These are phyloP conservation scores for Vicia villosa DNA, from an alignment of 306 rosid species.

Conservation along the genomic window DNA sequence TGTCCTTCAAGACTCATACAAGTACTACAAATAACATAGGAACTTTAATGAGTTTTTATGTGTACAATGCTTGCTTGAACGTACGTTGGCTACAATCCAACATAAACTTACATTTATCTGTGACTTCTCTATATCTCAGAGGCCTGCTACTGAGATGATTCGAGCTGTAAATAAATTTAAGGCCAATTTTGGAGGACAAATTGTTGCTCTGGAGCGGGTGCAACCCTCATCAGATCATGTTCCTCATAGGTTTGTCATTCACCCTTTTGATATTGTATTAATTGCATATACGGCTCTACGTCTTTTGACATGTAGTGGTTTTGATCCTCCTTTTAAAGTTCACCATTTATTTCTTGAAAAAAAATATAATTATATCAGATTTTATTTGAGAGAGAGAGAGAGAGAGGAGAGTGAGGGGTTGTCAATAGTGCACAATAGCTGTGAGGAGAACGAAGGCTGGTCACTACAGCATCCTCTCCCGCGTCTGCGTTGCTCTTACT, in stretches of 20 bases:
- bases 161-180: conserved; percentile 92
- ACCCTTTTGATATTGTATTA: conserved; percentile 5
- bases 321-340: not conserved
- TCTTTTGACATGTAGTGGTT: conserved; percentile 24
- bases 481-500: too few species aligned
- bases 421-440: not conserved
- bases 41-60: conserved; percentile 7
- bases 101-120: conserved; percentile 19
- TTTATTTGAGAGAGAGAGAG: not conserved
- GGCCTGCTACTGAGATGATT: conserved; percentile 82
- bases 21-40: not conserved
- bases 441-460: not conserved
- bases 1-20: conserved; percentile 1
- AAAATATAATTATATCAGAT: not conserved
- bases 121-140: conserved; percentile 45
- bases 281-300: not conserved
- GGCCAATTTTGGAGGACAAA: conserved; percentile 88
- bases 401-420: not conserved
- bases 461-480: not conserved
- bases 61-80: conserved; percentile 26
- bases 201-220: conserved; percentile 92
- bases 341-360: not conserved
- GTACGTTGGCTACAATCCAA: conserved; percentile 15
- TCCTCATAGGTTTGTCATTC: conserved; percentile 70
- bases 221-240: conserved; percentile 98